These are phyloP conservation scores for Erodium texanum DNA, from an alignment of 441 rosid genomes.

Conservation along the genomic window DNA sequence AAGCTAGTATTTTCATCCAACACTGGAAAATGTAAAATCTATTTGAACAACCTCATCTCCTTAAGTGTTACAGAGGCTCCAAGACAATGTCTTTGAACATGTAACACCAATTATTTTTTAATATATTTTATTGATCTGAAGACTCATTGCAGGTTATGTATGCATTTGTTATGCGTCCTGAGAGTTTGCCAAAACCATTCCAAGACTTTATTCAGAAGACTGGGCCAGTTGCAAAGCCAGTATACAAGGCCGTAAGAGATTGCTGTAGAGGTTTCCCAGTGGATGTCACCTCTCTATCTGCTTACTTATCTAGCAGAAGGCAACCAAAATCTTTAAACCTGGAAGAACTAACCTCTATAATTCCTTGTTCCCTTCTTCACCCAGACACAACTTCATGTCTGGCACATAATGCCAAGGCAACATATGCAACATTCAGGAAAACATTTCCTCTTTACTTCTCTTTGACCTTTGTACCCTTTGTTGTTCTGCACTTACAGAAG, in stretches of 20 bases:
- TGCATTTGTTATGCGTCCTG: conserved; percentile 93
- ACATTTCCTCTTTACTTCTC: conserved; percentile 95
- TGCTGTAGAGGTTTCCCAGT: conserved; percentile 83
- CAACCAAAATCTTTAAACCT: conserved; percentile 41
- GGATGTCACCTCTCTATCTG: conserved; percentile 61
- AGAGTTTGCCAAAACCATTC: conserved; percentile 89
- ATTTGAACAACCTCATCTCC: no score
- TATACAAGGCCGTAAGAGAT: conserved; percentile 83
- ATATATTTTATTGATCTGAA: no score
- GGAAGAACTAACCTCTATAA: conserved; percentile 68
- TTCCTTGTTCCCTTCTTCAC: conserved; percentile 88
- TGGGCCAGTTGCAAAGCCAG: conserved; percentile 84
- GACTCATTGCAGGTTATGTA: conserved; percentile 70
- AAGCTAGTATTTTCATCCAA: no score
- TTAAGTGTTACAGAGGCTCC: no score
- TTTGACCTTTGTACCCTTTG: conserved; percentile 89
- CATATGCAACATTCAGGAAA: conserved; percentile 85
- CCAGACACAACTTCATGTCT: conserved; percentile 72
- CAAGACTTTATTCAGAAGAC: conserved; percentile 92
- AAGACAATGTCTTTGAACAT: neutral
- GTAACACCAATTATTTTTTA: no score
- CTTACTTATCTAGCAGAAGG: conserved; percentile 46
- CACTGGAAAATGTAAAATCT: no score
- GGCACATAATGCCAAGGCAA: conserved; percentile 74
- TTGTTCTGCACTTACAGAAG: conserved; percentile 84